Conservation (phyloP, 2,329 filamentous ascomycete species). For the Rutstroemia sp. region DNA sequence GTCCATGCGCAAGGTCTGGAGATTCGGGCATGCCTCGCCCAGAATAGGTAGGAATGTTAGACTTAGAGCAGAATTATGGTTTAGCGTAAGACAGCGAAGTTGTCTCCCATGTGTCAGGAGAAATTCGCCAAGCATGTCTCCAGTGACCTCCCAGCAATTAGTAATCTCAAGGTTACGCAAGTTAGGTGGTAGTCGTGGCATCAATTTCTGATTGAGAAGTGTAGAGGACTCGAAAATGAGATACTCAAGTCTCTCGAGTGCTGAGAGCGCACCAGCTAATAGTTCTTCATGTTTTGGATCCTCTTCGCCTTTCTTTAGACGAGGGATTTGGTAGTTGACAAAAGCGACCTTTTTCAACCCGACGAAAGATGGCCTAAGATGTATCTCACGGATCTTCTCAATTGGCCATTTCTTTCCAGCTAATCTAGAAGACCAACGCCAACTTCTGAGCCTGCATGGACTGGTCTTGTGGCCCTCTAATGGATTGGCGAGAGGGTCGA, state of each 20-base stretch:
- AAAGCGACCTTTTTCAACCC: conserved; percentile 49
- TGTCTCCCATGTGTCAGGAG: conserved; percentile 58
- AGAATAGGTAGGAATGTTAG: conserved; percentile 66
- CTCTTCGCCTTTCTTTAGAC: conserved; percentile 28
- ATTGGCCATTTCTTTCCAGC: conserved; percentile 39
- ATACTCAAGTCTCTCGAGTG: conserved; percentile 56
- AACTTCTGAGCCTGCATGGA: conserved; percentile 38
- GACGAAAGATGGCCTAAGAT: conserved; percentile 49
- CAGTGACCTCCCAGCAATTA: conserved; percentile 71
- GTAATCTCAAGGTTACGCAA: conserved; percentile 64
- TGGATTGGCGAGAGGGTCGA: conserved; percentile 38
- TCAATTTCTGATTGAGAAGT: conserved; percentile 57
- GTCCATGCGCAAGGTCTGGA: conserved; percentile 69
- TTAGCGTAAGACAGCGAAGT: conserved; percentile 61
- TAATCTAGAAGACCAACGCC: conserved; percentile 55
- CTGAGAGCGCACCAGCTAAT: conserved; percentile 37
- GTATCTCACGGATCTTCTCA: conserved; percentile 43
- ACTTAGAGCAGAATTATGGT: conserved; percentile 73
- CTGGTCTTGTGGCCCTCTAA: conserved; percentile 24
- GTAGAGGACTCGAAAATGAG: conserved; percentile 71
- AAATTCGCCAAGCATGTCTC: conserved; percentile 57
- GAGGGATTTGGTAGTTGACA: conserved; percentile 55
- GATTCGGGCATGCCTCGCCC: conserved; percentile 57
- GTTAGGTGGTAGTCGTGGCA: conserved; percentile 59
- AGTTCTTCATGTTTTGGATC: conserved; percentile 34